Evolutionary conservation across 768 basidiomycete genomes (phyloP), one percentile per base, ranked within the genome.

Genomic region (Mycena rosella): DNA sequence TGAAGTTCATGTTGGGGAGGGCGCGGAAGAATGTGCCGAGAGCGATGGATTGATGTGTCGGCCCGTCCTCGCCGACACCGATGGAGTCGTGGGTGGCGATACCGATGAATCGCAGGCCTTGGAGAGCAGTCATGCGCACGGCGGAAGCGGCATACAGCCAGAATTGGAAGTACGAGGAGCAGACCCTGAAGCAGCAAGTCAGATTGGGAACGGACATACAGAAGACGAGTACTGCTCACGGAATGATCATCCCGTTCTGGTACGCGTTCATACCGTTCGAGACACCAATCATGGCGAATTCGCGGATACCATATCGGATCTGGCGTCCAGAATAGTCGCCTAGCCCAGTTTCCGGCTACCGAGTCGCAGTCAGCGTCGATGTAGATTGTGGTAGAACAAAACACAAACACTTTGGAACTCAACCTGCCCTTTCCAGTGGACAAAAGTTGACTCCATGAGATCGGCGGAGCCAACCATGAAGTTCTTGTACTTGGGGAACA

Each of bases 1-100:
- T 58, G 24, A 69, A 59, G 38, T 61, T 64, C 44, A 49, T 52
- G 63, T 69, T 69, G 32, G 67, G 67, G 15, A 69, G 48, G 11
- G 42, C 63, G 29, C 67, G 67, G 55, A 57, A 69, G 49, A 69
- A 69, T 10, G 24, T 38, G n/a, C 63, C 67, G 45, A 69, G 63
- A 18, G 67, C 67, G n/a, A 69, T 65, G 34, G 67, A 54, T 30
- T 69, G 67, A 60, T 69, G 67, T n/a, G 67, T 69, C 48, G 67
- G 67, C 22, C 67, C 67, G 30, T 69, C 67, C 44, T 69, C 67
- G 54, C 67, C 67, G 22, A 69, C 65, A 22, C 67, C 67, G 42
- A 69, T 69, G 13, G 55, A 69, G 42, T 69, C 67, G 27, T 69
- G 67, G 14, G 67, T 65, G 30, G 54, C 67, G 47, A 69, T 63